Evolutionary conservation across 83 land plant genomes (phyloP).

Genomic region (Diphasiastrum complanatum): DNA sequence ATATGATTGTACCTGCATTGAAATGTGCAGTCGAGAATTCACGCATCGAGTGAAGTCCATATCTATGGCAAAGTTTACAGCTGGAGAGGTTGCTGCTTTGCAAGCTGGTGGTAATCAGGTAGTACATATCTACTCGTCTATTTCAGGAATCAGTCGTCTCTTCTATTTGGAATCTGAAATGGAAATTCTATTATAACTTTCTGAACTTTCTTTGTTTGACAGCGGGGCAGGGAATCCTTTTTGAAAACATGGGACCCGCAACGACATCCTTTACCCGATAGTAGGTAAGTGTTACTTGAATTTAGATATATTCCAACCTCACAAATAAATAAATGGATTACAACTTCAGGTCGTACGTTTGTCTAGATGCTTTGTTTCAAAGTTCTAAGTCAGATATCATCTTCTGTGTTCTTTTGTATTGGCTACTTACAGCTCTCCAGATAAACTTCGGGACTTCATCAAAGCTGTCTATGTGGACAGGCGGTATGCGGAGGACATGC

Average conservation of each 20-base stretch:
- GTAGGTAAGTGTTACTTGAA: constrained; percentile 47
- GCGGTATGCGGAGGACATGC: constrained; percentile 63
- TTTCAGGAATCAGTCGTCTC: not conserved
- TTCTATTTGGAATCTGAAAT: not conserved
- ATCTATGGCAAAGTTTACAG: constrained; percentile 87
- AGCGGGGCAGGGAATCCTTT: constrained; percentile 66
- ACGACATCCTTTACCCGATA: constrained; percentile 68
- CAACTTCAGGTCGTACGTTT: not conserved
- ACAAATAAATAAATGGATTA: not conserved
- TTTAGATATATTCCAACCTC: not conserved
- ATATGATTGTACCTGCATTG: too few species aligned
- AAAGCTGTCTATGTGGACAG: constrained; percentile 87
- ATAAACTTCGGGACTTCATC: constrained; percentile 76
- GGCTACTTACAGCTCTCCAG: constrained; percentile 51
- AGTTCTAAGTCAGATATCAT: constrained; percentile 11
- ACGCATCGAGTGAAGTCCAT: constrained; percentile 91
- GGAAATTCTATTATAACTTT: not conserved
- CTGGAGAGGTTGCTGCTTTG: constrained; percentile 66
- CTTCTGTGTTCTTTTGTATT: not conserved
- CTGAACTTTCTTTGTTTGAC: constrained; percentile 4
- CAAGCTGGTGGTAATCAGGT: constrained; percentile 96
- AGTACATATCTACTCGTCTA: constrained; percentile 1
- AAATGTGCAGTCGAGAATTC: constrained; percentile 93
- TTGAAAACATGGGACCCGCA: constrained; percentile 83
- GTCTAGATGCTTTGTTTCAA: not conserved